phyloP scores from a whole-genome alignment of 768 basidiomycete genomes.

The Kwoniella dendrophila region DNA sequence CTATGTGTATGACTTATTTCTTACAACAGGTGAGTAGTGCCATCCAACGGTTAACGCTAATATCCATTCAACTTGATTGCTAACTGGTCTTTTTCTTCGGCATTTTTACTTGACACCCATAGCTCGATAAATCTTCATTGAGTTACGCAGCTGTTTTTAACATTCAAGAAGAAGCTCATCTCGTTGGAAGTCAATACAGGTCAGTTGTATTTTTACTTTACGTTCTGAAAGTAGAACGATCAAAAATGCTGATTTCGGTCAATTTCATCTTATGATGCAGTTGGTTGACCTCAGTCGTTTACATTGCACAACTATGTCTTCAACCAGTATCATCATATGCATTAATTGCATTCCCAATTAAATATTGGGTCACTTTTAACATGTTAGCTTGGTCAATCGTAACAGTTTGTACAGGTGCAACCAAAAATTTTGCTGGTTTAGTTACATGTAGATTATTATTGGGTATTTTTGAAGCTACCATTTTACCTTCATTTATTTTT shows the following conservation, averaged over 20 bases:
- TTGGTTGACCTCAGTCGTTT: constrained; percentile 13
- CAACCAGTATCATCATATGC: constrained; percentile 45
- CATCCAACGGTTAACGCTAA: background rate
- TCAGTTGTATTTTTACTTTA: constrained; percentile 50
- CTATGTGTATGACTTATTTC: constrained; percentile 36
- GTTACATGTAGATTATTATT: constrained; percentile 34
- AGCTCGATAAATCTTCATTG: constrained; percentile 58
- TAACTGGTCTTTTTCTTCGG: too few relatives aligned
- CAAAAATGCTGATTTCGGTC: background rate
- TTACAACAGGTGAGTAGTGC: constrained; percentile 27
- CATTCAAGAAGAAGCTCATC: constrained; percentile 51
- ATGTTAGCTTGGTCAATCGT: constrained; percentile 42
- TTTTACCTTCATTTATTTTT: constrained; percentile 22
- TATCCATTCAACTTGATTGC: background rate
- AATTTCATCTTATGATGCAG: background rate
- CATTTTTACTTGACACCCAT: background rate
- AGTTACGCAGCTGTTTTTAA: constrained; percentile 62
- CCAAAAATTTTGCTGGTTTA: constrained; percentile 39
- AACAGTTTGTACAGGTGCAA: constrained; percentile 33
- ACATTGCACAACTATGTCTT: constrained; percentile 41
- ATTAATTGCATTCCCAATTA: constrained; percentile 43
- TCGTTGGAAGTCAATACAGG: constrained; percentile 59
- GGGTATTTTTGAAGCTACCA: constrained; percentile 57
- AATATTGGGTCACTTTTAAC: constrained; percentile 48
- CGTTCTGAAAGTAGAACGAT: background rate